Percentiles rank a stretch among this genome's conserved stretches.
phyloP scores from a whole-genome alignment of 1,284 basidiomycete genomes.

The Trametes polyzona region DNA sequence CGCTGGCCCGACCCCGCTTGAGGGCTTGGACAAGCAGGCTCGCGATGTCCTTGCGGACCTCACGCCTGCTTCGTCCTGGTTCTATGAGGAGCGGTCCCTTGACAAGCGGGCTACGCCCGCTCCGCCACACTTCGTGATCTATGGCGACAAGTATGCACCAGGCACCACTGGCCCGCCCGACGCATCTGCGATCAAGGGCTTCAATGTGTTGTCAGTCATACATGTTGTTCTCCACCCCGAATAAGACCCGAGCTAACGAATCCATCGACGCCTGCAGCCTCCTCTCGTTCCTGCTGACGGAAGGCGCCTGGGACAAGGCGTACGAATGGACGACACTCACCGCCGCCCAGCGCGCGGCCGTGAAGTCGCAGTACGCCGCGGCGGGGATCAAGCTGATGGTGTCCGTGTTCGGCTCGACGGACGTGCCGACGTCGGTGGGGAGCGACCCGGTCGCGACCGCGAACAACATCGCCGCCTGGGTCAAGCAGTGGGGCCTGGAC shows the following conservation, averaged over 20 bases:
- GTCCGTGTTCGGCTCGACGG: slow-evolving; percentile 53
- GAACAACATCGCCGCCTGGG: slow-evolving; percentile 51
- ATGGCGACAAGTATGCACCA: slow-evolving; percentile 43
- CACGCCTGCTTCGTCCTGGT: not conserved
- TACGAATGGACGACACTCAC: slow-evolving; percentile 44
- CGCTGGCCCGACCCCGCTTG: slow-evolving; percentile 14
- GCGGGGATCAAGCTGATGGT: slow-evolving; percentile 55
- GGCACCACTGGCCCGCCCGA: slow-evolving; percentile 43
- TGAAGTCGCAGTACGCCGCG: slow-evolving; percentile 46
- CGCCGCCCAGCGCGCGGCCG: slow-evolving; percentile 37
- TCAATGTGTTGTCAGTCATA: slow-evolving; percentile 47
- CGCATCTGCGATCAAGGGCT: slow-evolving; percentile 45
- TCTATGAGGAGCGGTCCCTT: slow-evolving; percentile 11
- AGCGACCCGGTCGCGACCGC: slow-evolving; percentile 46
- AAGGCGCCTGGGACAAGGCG: slow-evolving; percentile 50
- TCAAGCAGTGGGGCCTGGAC: slow-evolving; percentile 51
- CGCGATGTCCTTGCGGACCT: slow-evolving; percentile 24
- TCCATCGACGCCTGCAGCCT: slow-evolving; percentile 33
- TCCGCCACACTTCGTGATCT: slow-evolving; percentile 48
- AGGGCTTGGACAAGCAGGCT: slow-evolving; percentile 7
- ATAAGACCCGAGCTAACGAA: not conserved
- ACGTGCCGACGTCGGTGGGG: slow-evolving; percentile 49
- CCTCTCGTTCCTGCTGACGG: slow-evolving; percentile 46
- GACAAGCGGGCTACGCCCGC: slow-evolving; percentile 36
- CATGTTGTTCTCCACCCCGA: not conserved